These are phyloP conservation scores for Hymenotorrendiella dingleyae DNA, from an alignment of 2,329 filamentous ascomycete species.

Conservation along the genomic window DNA sequence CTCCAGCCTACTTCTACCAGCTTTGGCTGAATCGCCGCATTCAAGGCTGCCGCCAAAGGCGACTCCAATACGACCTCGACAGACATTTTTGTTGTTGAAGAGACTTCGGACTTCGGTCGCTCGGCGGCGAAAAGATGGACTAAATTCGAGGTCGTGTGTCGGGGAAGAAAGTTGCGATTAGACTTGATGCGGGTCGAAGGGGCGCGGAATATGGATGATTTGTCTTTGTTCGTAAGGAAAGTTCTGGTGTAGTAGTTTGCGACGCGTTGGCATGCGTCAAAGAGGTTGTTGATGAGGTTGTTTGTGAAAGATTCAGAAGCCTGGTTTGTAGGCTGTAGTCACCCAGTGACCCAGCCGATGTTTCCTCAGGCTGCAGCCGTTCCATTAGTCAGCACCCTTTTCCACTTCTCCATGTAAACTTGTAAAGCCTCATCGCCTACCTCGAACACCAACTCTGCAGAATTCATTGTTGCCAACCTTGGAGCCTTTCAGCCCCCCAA, in stretches of 20 bases:
- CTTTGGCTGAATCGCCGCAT: conserved; percentile 79
- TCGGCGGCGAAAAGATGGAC: conserved; percentile 7
- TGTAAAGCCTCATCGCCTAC: no score
- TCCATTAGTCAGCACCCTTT: no score
- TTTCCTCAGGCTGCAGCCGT: no score
- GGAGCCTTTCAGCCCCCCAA: no score
- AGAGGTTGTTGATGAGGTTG: no score
- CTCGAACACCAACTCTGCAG: no score
- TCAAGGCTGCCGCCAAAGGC: conserved; percentile 78
- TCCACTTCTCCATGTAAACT: no score
- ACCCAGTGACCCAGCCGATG: no score
- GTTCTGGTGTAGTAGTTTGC: not conserved
- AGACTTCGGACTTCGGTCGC: conserved; percentile 9
- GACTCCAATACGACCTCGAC: conserved; percentile 72
- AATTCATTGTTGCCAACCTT: no score
- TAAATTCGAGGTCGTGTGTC: conserved; percentile 6
- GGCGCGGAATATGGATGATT: no score
- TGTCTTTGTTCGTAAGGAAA: conserved; percentile 1
- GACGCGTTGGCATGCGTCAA: conserved; percentile 1
- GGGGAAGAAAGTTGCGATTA: not conserved
- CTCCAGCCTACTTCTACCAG: conserved; percentile 91
- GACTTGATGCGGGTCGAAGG: conserved; percentile 1
- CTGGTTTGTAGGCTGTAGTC: no score
- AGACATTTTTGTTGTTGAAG: conserved; percentile 53
- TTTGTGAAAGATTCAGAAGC: not conserved